A percentile compares a stretch with the other conserved stretches of the same genome.
Conservation (phyloP, 2,329 filamentous ascomycete species). For the Pseudocercospora musae region DNA sequence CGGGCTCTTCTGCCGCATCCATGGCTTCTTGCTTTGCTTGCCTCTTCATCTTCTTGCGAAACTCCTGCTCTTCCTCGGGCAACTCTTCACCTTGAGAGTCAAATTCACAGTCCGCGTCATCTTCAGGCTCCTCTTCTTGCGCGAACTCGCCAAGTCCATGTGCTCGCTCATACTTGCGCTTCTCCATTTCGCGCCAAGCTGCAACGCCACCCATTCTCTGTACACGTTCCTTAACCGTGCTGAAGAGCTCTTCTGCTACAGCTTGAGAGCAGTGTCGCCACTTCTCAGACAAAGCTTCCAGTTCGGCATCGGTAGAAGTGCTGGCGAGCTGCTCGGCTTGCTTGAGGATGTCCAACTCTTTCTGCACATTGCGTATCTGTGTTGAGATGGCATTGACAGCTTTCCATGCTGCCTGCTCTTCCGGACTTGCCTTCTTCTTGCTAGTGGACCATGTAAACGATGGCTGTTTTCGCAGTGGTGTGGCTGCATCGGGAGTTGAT, state of each 20-base stretch:
- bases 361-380: slow-evolving; percentile 41
- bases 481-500: slow-evolving; percentile 17
- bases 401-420: slow-evolving; percentile 27
- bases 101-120: slow-evolving; percentile 38
- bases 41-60: slow-evolving; percentile 48
- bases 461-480: slow-evolving; percentile 38
- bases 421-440: slow-evolving; percentile 23
- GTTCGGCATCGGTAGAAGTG: slow-evolving; percentile 50
- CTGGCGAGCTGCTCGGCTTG: slow-evolving; percentile 54
- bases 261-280: slow-evolving; percentile 61
- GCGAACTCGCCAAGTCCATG: slow-evolving; percentile 32
- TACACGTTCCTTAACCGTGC: slow-evolving; percentile 57
- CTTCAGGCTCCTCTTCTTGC: slow-evolving; percentile 32
- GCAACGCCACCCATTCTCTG: slow-evolving; percentile 61
- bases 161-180: slow-evolving; percentile 31
- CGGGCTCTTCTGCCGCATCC: slow-evolving; percentile 32
- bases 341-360: slow-evolving; percentile 50
- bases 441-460: slow-evolving; percentile 20
- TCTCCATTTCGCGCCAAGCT: slow-evolving; percentile 46
- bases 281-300: slow-evolving; percentile 55
- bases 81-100: slow-evolving; percentile 35
- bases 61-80: slow-evolving; percentile 41
- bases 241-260: slow-evolving; percentile 67
- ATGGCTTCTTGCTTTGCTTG: slow-evolving; percentile 49
- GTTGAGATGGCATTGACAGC: slow-evolving; percentile 27